phyloP scores from a whole-genome alignment of 2,329 filamentous ascomycete genomes.

The Neonectria sp. region DNA sequence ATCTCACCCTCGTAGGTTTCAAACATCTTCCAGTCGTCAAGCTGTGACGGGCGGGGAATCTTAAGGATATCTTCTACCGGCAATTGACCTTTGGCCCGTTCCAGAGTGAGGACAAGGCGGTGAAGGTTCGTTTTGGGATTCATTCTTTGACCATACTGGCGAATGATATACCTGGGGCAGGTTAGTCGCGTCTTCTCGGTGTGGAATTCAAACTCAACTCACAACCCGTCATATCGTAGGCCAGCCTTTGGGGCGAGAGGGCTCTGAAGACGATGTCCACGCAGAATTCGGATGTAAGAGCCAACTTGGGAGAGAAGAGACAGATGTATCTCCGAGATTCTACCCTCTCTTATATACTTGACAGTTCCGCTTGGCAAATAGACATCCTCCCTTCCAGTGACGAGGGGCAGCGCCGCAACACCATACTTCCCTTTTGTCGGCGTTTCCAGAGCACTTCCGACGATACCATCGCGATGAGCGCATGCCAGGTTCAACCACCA shows the following conservation, averaged over 20 bases:
- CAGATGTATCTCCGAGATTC: conserved; percentile 62
- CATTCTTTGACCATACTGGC: conserved; percentile 60
- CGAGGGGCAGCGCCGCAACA: conserved; percentile 63
- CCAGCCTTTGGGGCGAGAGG: conserved; percentile 66
- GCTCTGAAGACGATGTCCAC: conserved; percentile 66
- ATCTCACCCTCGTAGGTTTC: conserved; percentile 62
- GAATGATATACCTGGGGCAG: conserved; percentile 62
- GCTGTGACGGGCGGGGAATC: conserved; percentile 68
- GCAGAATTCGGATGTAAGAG: conserved; percentile 65
- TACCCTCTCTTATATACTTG: conserved; percentile 63
- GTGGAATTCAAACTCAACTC: conserved; percentile 44
- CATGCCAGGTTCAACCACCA: conserved; percentile 73
- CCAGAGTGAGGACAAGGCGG: conserved; percentile 62
- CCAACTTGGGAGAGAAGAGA: conserved; percentile 66
- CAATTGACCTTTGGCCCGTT: conserved; percentile 59
- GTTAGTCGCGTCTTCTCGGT: conserved; percentile 18
- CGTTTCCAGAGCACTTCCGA: conserved; percentile 59
- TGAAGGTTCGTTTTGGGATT: conserved; percentile 53
- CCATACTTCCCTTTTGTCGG: conserved; percentile 64
- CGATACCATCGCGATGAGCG: conserved; percentile 69
- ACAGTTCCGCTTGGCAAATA: conserved; percentile 48
- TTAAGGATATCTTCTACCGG: conserved; percentile 58
- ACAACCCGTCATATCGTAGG: conserved; percentile 72
- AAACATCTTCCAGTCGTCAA: conserved; percentile 70
- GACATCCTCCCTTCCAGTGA: conserved; percentile 66